phyloP scores from a whole-genome alignment of 2,329 filamentous ascomycete species.

The Kalaharituber pfeilii region DNA sequence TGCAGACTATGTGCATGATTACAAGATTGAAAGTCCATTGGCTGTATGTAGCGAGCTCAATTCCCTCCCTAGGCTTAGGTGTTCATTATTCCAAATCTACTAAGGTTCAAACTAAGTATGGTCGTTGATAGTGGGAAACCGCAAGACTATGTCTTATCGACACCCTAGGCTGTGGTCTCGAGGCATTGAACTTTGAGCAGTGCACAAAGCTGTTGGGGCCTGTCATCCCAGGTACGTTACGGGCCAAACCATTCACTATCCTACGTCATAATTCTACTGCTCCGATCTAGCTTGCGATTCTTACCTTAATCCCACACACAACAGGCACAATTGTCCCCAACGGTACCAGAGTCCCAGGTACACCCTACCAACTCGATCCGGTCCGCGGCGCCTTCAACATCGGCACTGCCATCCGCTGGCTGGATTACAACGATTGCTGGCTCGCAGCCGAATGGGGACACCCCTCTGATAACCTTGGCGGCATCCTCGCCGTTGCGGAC shows the following conservation, averaged over 20 bases:
- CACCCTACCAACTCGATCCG: constrained; percentile 83
- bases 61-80: constrained; percentile 4
- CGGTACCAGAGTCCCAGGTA: constrained; percentile 78
- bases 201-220: constrained; percentile 91
- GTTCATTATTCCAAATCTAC: constrained; percentile 10
- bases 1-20: constrained; percentile 85
- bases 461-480: constrained; percentile 92
- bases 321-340: constrained; percentile 67
- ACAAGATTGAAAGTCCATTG: constrained; percentile 75
- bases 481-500: constrained; percentile 84
- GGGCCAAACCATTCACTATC: not conserved
- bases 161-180: constrained; percentile 88
- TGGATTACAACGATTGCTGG: constrained; percentile 99
- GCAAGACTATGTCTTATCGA: constrained; percentile 93
- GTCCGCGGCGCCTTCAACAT: constrained; percentile 98
- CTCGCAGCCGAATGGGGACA: constrained; percentile 97
- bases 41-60: constrained; percentile 48
- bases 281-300: too few relatives aligned
- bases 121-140: constrained; percentile 57
- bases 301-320: not conserved
- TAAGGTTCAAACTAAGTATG: not conserved
- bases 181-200: constrained; percentile 87
- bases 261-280: too few relatives aligned
- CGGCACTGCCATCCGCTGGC: constrained; percentile 94
- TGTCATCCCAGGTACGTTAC: constrained; percentile 47